These are phyloP conservation scores for Cucurbita moschata DNA, from an alignment of 306 rosid species.

Conservation along the genomic window DNA sequence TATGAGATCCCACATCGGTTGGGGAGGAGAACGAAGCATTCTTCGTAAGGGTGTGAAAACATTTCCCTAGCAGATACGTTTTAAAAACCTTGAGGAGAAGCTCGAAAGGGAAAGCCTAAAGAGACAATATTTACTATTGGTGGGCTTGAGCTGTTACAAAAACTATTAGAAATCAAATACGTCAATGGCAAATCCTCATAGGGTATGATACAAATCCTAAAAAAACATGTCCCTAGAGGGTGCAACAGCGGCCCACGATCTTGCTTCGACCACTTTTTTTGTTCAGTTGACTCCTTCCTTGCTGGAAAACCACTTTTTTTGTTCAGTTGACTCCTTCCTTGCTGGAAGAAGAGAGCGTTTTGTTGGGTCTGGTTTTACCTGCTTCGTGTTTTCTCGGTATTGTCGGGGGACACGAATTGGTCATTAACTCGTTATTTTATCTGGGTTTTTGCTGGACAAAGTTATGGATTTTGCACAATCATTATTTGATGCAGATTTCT, in stretches of 20 bases:
- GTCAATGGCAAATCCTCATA: background rate
- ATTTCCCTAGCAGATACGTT: too few relatives aligned
- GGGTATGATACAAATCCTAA: background rate
- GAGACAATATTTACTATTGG: too few relatives aligned
- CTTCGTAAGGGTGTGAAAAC: too few relatives aligned
- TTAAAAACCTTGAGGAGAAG: too few relatives aligned
- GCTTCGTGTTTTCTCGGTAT: background rate
- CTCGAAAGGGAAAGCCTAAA: too few relatives aligned
- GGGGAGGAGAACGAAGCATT: too few relatives aligned
- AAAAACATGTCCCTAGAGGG: background rate
- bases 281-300: background rate
- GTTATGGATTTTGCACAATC: background rate
- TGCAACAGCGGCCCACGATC: background rate
- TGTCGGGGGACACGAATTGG: background rate
- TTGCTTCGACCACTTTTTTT: too few relatives aligned
- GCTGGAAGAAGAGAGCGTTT: background rate
- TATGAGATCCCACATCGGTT: too few relatives aligned
- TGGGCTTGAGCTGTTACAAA: too few relatives aligned
- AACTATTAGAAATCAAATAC: background rate
- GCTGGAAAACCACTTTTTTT: background rate
- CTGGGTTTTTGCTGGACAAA: background rate
- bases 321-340: background rate
- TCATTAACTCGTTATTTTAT: background rate
- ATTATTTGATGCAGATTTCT: constrained; percentile 22
- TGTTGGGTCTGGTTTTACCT: background rate